A percentile compares a stretch with the other conserved stretches of the same genome.
phyloP scores from a whole-genome alignment of 371 early-diverging fungal species.

The Dinochytrium kinnereticum region DNA sequence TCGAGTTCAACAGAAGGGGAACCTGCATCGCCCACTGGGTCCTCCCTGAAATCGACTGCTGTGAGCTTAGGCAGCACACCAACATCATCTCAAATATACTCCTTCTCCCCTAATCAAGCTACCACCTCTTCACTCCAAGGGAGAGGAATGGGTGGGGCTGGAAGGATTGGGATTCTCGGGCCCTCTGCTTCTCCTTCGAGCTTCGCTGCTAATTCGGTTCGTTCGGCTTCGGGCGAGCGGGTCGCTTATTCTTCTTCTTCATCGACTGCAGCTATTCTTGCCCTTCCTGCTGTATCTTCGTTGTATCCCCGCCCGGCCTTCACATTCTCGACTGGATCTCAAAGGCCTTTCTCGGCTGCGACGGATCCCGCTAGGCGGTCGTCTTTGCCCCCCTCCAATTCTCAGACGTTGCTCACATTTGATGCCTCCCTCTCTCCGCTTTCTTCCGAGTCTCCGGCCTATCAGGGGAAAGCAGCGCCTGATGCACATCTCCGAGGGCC shows the following conservation, averaged over 20 bases:
- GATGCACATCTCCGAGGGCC: too few relatives aligned
- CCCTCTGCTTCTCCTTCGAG: neutral
- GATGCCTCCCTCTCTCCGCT: too few relatives aligned
- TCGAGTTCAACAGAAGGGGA: neutral
- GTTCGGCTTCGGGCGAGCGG: neutral
- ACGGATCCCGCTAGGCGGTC: neutral
- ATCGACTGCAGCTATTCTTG: neutral
- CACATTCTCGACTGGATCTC: neutral
- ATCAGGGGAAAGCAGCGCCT: too few relatives aligned
- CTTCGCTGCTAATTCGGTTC: neutral
- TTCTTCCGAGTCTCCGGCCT: too few relatives aligned
- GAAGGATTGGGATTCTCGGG: neutral
- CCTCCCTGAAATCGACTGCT: neutral
- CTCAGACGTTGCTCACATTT: neutral
- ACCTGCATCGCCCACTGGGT: neutral
- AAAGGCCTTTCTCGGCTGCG: neutral
- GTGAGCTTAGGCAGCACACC: conserved; percentile 4
- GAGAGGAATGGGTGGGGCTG: neutral
- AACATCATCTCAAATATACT: neutral
- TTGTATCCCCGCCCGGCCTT: neutral
- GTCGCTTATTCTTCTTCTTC: neutral
- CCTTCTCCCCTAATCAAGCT: neutral
- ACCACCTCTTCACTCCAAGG: neutral
- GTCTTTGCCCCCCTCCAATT: neutral
- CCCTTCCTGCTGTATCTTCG: neutral